These are phyloP conservation scores for Cephalotrichum gorgonifer DNA, from an alignment of 2,329 filamentous ascomycete species.

Conservation along the genomic window DNA sequence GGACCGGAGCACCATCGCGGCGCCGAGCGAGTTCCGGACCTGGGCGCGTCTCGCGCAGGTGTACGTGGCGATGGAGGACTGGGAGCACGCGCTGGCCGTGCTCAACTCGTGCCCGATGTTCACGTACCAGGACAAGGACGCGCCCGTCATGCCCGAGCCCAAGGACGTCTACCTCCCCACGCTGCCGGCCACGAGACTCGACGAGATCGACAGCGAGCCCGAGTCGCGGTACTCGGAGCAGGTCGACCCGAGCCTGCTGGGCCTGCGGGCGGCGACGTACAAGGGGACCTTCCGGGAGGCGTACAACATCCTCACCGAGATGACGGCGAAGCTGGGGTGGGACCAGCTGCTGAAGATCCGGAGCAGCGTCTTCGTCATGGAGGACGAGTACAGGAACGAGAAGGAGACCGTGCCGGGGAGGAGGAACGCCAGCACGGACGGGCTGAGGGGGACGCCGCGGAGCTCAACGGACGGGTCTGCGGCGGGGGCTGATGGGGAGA, in stretches of 20 bases:
- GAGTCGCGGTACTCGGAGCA: slow-evolving; percentile 72
- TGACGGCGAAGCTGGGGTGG: slow-evolving; percentile 96
- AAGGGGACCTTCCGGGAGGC: slow-evolving; percentile 94
- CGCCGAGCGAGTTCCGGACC: slow-evolving; percentile 92
- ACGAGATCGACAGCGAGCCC: slow-evolving; percentile 91
- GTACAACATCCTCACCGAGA: slow-evolving; percentile 87
- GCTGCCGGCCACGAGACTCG: slow-evolving; percentile 77
- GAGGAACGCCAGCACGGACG: slow-evolving; percentile 71
- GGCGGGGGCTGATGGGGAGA: slow-evolving; percentile 21
- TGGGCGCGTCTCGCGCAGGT: slow-evolving; percentile 92
- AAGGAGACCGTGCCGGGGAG: slow-evolving; percentile 54
- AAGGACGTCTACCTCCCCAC: slow-evolving; percentile 80
- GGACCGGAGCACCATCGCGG: slow-evolving; percentile 87
- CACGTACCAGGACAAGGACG: slow-evolving; percentile 97
- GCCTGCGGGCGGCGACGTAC: slow-evolving; percentile 79
- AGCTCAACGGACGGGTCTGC: slow-evolving; percentile 43
- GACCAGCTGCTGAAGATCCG: slow-evolving; percentile 89
- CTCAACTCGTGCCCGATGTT: slow-evolving; percentile 99
- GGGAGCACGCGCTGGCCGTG: slow-evolving; percentile 90
- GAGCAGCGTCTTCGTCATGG: slow-evolving; percentile 98
- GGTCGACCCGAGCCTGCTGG: slow-evolving; percentile 77
- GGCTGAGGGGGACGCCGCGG: slow-evolving; percentile 60
- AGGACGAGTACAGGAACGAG: slow-evolving; percentile 93
- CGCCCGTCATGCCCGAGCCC: slow-evolving; percentile 87
- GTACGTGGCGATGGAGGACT: slow-evolving; percentile 88